Conservation (phyloP, 2,329 filamentous ascomycete species). For the Domatiomyces catenatus region DNA sequence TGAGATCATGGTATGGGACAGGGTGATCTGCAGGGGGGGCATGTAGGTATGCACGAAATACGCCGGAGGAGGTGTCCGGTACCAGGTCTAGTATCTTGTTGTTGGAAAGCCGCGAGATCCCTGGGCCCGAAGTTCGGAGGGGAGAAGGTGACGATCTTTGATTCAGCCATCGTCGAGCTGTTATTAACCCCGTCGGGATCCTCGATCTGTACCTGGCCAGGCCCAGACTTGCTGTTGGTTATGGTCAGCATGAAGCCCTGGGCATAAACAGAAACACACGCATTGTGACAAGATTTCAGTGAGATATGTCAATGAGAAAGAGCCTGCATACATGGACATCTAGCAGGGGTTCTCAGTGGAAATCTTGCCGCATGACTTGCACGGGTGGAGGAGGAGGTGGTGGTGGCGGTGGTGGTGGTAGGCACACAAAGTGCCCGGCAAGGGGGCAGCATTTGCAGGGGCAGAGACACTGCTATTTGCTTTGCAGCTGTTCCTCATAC, state of each 20-base stretch:
- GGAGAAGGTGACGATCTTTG: no score
- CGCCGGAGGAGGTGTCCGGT: background rate
- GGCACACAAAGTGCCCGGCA: background rate
- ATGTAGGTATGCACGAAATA: background rate
- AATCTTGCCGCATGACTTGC: background rate
- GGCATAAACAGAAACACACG: background rate
- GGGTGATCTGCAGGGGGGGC: conserved; percentile 2
- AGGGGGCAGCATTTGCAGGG: background rate
- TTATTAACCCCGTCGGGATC: background rate
- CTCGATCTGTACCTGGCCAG: background rate
- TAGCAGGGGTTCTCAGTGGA: background rate
- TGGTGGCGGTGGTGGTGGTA: background rate
- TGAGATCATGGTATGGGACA: conserved; percentile 53
- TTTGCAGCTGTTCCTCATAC: background rate
- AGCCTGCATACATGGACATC: background rate
- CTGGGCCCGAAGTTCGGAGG: background rate
- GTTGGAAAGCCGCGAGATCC: background rate
- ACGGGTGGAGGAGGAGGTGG: background rate
- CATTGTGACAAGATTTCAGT: background rate
- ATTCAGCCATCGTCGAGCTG: background rate
- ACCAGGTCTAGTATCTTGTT: background rate
- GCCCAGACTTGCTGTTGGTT: background rate
- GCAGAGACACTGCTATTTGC: background rate
- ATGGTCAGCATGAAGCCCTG: background rate
- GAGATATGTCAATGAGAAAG: background rate